Evolutionary conservation across 2,329 filamentous ascomycete species (phyloP).

Genomic region (Coleophoma eucalyptorum): DNA sequence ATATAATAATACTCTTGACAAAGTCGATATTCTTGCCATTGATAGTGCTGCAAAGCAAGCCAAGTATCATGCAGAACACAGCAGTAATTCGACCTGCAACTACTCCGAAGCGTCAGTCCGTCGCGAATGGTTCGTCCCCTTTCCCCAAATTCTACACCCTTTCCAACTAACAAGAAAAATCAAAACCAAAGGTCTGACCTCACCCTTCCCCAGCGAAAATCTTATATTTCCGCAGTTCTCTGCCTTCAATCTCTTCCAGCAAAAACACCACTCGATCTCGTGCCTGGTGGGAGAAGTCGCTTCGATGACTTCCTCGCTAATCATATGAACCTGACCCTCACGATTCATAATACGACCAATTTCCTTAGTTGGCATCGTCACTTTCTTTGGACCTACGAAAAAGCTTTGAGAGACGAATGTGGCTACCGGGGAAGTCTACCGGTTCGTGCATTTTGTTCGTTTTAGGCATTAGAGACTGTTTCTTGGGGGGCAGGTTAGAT

Average conservation of each 20-base stretch:
- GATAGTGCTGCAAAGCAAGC: not conserved
- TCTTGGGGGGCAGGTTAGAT: conserved; percentile 30
- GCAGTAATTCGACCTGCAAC: not conserved
- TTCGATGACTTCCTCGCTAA: conserved; percentile 29
- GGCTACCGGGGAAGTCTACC: conserved; percentile 38
- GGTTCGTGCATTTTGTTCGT: too few relatives aligned
- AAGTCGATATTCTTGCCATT: not conserved
- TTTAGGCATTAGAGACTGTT: conserved; percentile 39
- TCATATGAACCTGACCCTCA: conserved; percentile 26
- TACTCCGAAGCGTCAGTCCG: not conserved
- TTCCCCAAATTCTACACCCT: not conserved
- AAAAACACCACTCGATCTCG: not conserved
- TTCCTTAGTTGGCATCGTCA: conserved; percentile 41
- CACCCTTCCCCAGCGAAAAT: not conserved
- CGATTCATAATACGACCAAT: conserved; percentile 19
- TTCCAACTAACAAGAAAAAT: not conserved
- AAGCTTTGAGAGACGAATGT: conserved; percentile 35
- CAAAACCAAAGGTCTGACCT: not conserved
- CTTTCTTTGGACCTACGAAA: conserved; percentile 36
- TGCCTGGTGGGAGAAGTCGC: not conserved
- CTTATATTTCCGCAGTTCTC: not conserved
- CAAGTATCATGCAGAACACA: not conserved
- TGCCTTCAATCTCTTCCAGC: not conserved
- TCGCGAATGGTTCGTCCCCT: not conserved
- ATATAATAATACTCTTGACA: too few relatives aligned